Percentiles rank a stretch among this genome's conserved stretches.
Evolutionary conservation across 495 filamentous ascomycete species (phyloP).

Genomic region (Lophium mytilinum): DNA sequence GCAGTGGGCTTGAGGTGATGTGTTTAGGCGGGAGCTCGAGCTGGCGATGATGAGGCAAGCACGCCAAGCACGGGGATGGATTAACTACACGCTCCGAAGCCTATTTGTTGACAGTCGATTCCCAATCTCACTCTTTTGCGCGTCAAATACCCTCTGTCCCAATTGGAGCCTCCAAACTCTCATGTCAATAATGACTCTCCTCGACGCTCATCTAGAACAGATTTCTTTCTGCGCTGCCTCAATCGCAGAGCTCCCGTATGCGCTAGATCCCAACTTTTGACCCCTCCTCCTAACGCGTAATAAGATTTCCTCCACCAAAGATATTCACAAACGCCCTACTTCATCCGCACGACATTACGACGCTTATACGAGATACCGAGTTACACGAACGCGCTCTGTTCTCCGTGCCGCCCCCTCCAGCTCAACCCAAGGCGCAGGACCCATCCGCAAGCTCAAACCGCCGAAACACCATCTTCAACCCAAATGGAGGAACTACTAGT

Average conservation of each 20-base stretch:
- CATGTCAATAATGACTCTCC: constrained; percentile 50
- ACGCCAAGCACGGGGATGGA: too few relatives aligned
- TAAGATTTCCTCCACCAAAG: constrained; percentile 75
- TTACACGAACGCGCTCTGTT: constrained; percentile 92
- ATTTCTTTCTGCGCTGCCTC: constrained; percentile 74
- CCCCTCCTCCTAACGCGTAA: background rate
- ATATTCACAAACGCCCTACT: constrained; percentile 94
- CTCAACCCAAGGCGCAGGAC: constrained; percentile 32
- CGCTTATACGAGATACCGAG: constrained; percentile 91
- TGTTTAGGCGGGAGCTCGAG: constrained; percentile 15
- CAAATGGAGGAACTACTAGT: constrained; percentile 28
- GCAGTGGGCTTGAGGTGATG: background rate
- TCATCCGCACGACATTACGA: constrained; percentile 80
- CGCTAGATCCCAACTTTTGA: background rate
- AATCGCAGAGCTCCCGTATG: constrained; percentile 77
- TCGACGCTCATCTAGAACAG: constrained; percentile 83
- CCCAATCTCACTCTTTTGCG: background rate
- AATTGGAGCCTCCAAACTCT: background rate
- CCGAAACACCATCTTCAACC: constrained; percentile 40
- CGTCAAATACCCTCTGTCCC: background rate
- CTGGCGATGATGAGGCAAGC: background rate
- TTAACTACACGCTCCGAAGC: background rate
- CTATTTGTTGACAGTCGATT: background rate
- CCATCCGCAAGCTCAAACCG: constrained; percentile 40
- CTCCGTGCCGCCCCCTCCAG: constrained; percentile 66